phyloP scores from a whole-genome alignment of 257 asterid species.

The Solanum etuberosum region DNA sequence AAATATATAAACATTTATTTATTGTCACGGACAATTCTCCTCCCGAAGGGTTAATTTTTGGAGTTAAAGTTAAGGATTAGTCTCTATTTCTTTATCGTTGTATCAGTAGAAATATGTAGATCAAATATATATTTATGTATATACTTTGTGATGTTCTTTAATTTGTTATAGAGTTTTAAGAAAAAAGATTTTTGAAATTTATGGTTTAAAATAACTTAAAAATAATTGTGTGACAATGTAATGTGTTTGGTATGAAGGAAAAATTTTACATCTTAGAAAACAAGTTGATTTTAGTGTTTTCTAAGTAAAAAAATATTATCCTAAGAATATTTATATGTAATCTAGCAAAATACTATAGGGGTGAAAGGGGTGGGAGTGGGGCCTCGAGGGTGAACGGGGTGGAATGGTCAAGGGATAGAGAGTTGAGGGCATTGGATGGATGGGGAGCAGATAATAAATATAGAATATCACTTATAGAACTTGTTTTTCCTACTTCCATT shows the following conservation, averaged over 20 bases:
- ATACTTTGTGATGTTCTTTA: neutral
- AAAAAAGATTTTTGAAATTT: no score
- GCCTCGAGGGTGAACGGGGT: neutral
- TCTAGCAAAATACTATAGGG: neutral
- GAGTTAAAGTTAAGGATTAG: no score
- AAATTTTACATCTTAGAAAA: neutral
- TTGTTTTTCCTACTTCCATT: no score
- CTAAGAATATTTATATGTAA: neutral
- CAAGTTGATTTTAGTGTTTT: no score
- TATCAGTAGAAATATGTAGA: no score
- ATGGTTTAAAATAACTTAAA: no score
- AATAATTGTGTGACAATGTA: neutral
- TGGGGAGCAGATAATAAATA: no score
- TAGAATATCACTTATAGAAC: neutral
- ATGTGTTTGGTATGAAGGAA: neutral
- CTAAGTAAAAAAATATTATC: no score
- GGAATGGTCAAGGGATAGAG: neutral
- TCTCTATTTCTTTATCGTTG: no score
- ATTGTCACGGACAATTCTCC: neutral
- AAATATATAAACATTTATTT: neutral
- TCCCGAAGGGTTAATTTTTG: neutral
- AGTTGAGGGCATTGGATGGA: neutral
- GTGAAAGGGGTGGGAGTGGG: neutral
- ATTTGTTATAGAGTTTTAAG: no score
- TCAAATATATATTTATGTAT: no score